Evolutionary conservation across 768 basidiomycete genomes (phyloP).

Genomic region (Nevesoporus exiguus): DNA sequence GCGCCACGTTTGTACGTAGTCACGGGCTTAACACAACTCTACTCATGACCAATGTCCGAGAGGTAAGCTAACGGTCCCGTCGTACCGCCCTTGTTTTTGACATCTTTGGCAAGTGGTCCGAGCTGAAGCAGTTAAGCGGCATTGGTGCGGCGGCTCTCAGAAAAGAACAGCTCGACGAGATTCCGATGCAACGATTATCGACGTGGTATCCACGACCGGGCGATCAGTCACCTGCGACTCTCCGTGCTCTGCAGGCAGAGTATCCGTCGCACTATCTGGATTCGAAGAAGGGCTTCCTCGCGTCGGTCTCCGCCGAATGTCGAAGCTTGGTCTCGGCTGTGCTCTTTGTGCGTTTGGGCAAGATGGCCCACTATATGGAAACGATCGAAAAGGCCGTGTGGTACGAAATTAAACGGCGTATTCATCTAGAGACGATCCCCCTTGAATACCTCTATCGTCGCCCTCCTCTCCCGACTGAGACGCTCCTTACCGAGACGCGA

Average conservation of each 20-base stretch:
- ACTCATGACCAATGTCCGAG: constrained; percentile 41
- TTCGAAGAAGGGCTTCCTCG: constrained; percentile 32
- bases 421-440: constrained; percentile 24
- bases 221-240: constrained; percentile 27
- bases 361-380: constrained; percentile 39
- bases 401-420: constrained; percentile 35
- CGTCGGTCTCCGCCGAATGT: constrained; percentile 35
- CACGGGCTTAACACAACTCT: constrained; percentile 40
- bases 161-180: constrained; percentile 38
- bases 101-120: constrained; percentile 33
- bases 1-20: constrained; percentile 40
- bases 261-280: constrained; percentile 38
- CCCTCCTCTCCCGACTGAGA: not conserved
- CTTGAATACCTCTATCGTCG: constrained; percentile 19
- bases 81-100: not conserved
- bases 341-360: constrained; percentile 33
- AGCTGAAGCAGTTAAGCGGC: constrained; percentile 40
- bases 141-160: constrained; percentile 43
- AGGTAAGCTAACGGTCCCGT: constrained; percentile 27
- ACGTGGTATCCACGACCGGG: constrained; percentile 28
- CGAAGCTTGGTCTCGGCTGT: constrained; percentile 33
- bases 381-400: constrained; percentile 35
- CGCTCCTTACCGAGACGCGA: not conserved
- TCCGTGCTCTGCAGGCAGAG: constrained; percentile 38
- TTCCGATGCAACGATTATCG: constrained; percentile 29